Percentiles rank a stretch among this genome's conserved stretches.
phyloP scores from a whole-genome alignment of 2,329 filamentous ascomycete species.

The Fusarium devonianum region DNA sequence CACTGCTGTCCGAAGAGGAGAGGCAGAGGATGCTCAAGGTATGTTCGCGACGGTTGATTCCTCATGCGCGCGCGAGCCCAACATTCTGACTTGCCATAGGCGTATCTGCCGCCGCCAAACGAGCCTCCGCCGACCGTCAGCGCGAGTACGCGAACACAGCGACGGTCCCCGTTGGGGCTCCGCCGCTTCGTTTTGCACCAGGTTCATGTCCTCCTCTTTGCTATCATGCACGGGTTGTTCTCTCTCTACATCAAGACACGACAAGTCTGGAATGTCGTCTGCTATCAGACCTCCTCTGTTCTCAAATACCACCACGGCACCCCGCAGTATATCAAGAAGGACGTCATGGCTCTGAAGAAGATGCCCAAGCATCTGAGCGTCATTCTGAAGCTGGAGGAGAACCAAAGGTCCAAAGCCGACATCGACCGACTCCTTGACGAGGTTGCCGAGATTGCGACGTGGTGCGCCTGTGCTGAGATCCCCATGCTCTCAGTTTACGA shows the following conservation, averaged over 20 bases:
- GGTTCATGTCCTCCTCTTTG: slow-evolving; percentile 72
- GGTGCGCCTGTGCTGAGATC: slow-evolving; percentile 91
- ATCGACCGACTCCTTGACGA: slow-evolving; percentile 88
- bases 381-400: slow-evolving; percentile 77
- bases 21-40: slow-evolving; percentile 50
- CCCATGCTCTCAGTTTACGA: slow-evolving; percentile 91
- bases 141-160: slow-evolving; percentile 36
- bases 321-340: slow-evolving; percentile 87
- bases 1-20: slow-evolving; percentile 47
- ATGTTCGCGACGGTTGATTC: slow-evolving; percentile 12
- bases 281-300: slow-evolving; percentile 80
- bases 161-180: slow-evolving; percentile 59
- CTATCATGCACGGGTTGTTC: slow-evolving; percentile 80
- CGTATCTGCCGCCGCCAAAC: slow-evolving; percentile 47
- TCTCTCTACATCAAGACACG: slow-evolving; percentile 86
- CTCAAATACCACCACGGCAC: slow-evolving; percentile 96
- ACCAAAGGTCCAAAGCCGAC: slow-evolving; percentile 73
- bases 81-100: slow-evolving; percentile 35
- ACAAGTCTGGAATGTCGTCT: slow-evolving; percentile 78
- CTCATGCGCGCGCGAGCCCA: neutral
- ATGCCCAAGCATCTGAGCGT: slow-evolving; percentile 88
- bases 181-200: slow-evolving; percentile 68
- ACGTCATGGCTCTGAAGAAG: slow-evolving; percentile 76
- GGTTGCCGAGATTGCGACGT: slow-evolving; percentile 88
- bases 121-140: slow-evolving; percentile 41